These are phyloP conservation scores for Hirschfeldia incana DNA, from an alignment of 345 rosid genomes.

Conservation along the genomic window DNA sequence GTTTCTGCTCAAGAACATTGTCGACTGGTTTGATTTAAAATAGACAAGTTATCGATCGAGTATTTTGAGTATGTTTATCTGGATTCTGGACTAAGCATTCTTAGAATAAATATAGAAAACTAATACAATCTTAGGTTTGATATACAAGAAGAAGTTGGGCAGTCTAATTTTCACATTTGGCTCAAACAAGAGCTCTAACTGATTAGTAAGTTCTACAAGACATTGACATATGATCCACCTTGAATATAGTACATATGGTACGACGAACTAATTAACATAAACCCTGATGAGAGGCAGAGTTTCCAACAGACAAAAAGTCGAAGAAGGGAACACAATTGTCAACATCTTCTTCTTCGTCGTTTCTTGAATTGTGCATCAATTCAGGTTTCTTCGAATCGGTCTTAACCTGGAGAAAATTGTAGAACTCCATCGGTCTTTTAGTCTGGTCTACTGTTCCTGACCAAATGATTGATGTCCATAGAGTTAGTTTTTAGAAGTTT, in stretches of 20 bases:
- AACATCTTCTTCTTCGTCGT: conserved; percentile 19
- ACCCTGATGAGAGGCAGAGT: conserved; percentile 30
- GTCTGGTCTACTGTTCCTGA: conserved; percentile 19
- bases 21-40: neutral
- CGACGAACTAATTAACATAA: conserved; percentile 14
- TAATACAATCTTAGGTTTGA: neutral
- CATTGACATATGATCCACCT: conserved; percentile 17
- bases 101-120: neutral
- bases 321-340: conserved; percentile 43
- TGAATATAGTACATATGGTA: conserved; percentile 1
- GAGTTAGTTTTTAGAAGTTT: conserved; percentile 5
- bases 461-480: conserved; percentile 3
- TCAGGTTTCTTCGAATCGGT: conserved; percentile 59
- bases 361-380: conserved; percentile 45
- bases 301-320: conserved; percentile 63
- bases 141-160: conserved; percentile 9
- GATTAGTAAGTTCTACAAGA: conserved; percentile 8
- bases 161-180: conserved; percentile 24
- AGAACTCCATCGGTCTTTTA: conserved; percentile 49
- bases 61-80: neutral
- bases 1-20: neutral
- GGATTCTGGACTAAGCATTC: neutral
- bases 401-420: conserved; percentile 68
- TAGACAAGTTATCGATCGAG: neutral
- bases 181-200: conserved; percentile 27